Evolutionary conservation across 1,284 basidiomycete species (phyloP), one percentile per base, ranked within the genome.

Genomic region (Termitomyces sp.): DNA sequence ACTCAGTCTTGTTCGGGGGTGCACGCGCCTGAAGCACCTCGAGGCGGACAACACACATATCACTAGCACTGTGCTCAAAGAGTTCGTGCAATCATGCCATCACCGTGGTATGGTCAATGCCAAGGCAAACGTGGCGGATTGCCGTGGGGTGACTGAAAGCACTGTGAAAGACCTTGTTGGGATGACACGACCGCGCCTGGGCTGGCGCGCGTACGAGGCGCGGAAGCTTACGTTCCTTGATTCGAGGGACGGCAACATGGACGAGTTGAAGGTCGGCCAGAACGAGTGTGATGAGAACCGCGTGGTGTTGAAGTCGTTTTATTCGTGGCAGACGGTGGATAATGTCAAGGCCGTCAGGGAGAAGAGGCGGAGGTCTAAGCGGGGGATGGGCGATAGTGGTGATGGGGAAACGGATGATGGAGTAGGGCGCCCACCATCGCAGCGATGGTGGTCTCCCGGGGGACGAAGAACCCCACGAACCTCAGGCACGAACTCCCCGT

Each of bases 271-370:
- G 61, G 67, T 83, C 13, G 85, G 83, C 35, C 81, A 87, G 66
- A 86, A 90, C 65, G 89, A 91, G 66, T 88, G 87, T 64, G 85
- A 88, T 56, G 75, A 79, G 60, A 67, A 63, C 57, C 72, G 83
- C n/a, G 84, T 93, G 8, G 82, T 87, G 45, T 62, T 94, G 56
- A 93, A 92, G 79, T 85, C 86, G 30, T 94, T 92, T 64, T 88
- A 88, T 70, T 84, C 84, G 49, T 94, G 91, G 91, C 86, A 88
- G 72, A 83, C 79, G 13, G 89, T 93, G 21, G 88, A 88, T 64
- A 79, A 80, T 1, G 85, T 89, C 51, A 75, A 76, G 51, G 72
- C 76, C 31, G 77, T 76, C 51, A 73, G 85, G 62, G 84, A 84
- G 73, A 85, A 81, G 71, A 69, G 78, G 52, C 73, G 76, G 56